Percentiles rank a stretch among this genome's conserved stretches.
These are phyloP conservation scores for Ophiocordyceps camponoti-rufipedis DNA, from an alignment of 2,329 filamentous ascomycete species.

Conservation along the genomic window DNA sequence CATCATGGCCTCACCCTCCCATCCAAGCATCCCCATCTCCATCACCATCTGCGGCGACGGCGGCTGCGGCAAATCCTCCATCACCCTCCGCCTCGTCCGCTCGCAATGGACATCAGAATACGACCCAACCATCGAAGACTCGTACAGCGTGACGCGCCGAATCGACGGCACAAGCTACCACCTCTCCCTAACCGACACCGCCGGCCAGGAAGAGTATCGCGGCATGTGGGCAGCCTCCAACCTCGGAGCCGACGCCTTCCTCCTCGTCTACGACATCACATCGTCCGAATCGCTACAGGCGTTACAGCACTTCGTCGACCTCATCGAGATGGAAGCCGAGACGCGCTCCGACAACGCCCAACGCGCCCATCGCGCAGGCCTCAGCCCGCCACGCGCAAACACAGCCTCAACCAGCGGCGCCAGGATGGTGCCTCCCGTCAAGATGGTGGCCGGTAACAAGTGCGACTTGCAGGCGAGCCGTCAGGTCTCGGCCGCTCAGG, in stretches of 20 bases:
- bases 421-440: constrained; percentile 50
- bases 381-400: constrained; percentile 12
- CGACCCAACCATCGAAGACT: constrained; percentile 68
- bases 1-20: not conserved
- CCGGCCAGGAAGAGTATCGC: constrained; percentile 80
- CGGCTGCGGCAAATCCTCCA: constrained; percentile 70
- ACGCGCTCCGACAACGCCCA: constrained; percentile 44
- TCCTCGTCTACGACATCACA: constrained; percentile 80
- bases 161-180: constrained; percentile 70
- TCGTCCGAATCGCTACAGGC: constrained; percentile 47
- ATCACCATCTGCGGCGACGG: constrained; percentile 80
- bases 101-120: constrained; percentile 74
- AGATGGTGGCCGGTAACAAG: constrained; percentile 76
- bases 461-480: constrained; percentile 59
- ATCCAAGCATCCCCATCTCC: constrained; percentile 35
- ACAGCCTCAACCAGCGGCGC: constrained; percentile 15
- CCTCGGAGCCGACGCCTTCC: constrained; percentile 62
- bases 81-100: constrained; percentile 65
- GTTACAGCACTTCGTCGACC: constrained; percentile 61
- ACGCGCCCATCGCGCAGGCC: constrained; percentile 26
- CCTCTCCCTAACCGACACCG: constrained; percentile 64
- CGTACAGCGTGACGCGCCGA: constrained; percentile 63
- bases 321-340: constrained; percentile 71
- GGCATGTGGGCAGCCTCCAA: constrained; percentile 72
- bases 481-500: constrained; percentile 49